A percentile compares a stretch with the other conserved stretches of the same genome.
These are phyloP conservation scores for Trichoderma sp. DNA, from an alignment of 2,329 filamentous ascomycete genomes.

Conservation along the genomic window DNA sequence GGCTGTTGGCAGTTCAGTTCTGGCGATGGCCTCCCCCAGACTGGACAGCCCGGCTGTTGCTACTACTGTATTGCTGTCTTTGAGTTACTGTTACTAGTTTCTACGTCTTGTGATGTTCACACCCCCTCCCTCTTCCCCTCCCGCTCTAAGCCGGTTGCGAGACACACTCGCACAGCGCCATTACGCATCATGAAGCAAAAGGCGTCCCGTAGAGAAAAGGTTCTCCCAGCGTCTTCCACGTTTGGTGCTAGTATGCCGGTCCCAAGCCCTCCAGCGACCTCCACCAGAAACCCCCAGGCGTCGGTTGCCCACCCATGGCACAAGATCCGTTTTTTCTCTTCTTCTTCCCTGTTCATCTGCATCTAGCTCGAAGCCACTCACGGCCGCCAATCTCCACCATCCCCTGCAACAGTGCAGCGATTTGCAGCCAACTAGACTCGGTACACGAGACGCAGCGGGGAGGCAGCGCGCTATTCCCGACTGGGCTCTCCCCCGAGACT, in stretches of 20 bases:
- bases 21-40: background rate
- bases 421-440: constrained; percentile 17
- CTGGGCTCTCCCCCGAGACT: constrained; percentile 13
- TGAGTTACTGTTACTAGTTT: background rate
- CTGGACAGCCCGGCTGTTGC: background rate
- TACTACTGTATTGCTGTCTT: background rate
- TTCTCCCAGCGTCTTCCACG: background rate
- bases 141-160: background rate
- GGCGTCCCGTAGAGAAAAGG: background rate
- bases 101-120: background rate
- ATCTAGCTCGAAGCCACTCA: constrained; percentile 2
- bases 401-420: constrained; percentile 18
- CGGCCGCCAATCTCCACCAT: constrained; percentile 10
- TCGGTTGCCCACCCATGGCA: background rate
- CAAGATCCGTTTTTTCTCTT: background rate
- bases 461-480: constrained; percentile 1
- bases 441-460: constrained; percentile 1
- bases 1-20: background rate
- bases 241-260: background rate
- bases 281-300: background rate
- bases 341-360: constrained; percentile 9
- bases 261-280: background rate
- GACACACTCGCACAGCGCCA: background rate
- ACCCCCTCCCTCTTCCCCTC: background rate
- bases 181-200: constrained; percentile 10